These are phyloP conservation scores for Aspergillus neotritici DNA, from an alignment of 2,329 filamentous ascomycete genomes.

Conservation along the genomic window DNA sequence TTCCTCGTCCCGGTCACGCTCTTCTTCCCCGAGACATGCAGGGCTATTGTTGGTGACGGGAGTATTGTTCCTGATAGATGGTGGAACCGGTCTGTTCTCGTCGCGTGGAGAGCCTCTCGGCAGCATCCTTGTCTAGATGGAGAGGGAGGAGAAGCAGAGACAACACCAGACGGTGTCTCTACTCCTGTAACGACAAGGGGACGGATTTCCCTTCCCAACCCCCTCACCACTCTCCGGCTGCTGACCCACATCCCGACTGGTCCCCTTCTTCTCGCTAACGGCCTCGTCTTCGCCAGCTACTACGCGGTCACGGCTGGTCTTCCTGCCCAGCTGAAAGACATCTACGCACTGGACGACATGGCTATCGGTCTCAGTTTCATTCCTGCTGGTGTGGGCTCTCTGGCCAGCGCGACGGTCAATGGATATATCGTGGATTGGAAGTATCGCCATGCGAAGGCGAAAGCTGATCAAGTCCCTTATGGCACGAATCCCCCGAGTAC, in stretches of 20 bases:
- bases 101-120: background rate
- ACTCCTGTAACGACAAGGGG: background rate
- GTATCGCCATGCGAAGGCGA: slow-evolving; percentile 33
- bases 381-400: slow-evolving; percentile 37
- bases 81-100: slow-evolving; percentile 27
- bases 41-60: slow-evolving; percentile 32
- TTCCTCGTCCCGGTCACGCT: slow-evolving; percentile 21
- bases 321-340: slow-evolving; percentile 29
- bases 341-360: slow-evolving; percentile 38
- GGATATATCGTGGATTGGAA: slow-evolving; percentile 42
- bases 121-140: background rate
- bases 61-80: slow-evolving; percentile 16
- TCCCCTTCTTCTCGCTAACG: slow-evolving; percentile 34
- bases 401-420: slow-evolving; percentile 36
- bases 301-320: slow-evolving; percentile 40
- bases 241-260: slow-evolving; percentile 32
- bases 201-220: slow-evolving; percentile 29
- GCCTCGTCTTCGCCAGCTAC: slow-evolving; percentile 37
- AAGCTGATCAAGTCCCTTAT: slow-evolving; percentile 7
- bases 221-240: slow-evolving; percentile 32
- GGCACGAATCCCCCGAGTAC: too few species aligned
- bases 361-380: slow-evolving; percentile 41
- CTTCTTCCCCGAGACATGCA: slow-evolving; percentile 34
- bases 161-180: too few species aligned
- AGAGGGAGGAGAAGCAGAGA: background rate